These are phyloP conservation scores for Tolypocladium paradoxum DNA, from an alignment of 2,329 filamentous ascomycete species.

Conservation along the genomic window DNA sequence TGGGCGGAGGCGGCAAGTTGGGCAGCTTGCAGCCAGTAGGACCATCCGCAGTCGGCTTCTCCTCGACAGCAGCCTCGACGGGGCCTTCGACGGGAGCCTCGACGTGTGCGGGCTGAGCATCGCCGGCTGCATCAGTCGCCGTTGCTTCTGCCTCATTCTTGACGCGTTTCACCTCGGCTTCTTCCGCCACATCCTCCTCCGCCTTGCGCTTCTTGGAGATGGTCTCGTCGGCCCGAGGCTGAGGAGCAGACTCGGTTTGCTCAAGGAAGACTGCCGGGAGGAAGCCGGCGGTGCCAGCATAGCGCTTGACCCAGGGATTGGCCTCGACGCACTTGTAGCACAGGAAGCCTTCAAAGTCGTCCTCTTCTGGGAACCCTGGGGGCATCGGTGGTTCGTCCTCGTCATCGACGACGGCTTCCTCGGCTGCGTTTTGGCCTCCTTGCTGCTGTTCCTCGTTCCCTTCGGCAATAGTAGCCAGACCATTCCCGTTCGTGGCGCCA, in stretches of 20 bases:
- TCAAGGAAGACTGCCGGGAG: constrained; percentile 55
- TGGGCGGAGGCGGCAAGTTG: constrained; percentile 44
- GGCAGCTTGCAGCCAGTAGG: constrained; percentile 45
- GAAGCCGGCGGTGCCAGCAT: constrained; percentile 72
- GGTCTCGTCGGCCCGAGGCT: constrained; percentile 1
- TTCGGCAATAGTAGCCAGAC: constrained; percentile 40
- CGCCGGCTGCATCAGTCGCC: not conserved
- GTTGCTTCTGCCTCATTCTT: constrained; percentile 28
- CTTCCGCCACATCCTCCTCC: constrained; percentile 35
- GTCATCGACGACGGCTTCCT: constrained; percentile 28
- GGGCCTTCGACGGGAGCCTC: constrained; percentile 2
- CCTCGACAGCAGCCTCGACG: constrained; percentile 3
- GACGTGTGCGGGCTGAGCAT: not conserved
- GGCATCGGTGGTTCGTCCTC: constrained; percentile 60
- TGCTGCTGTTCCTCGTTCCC: constrained; percentile 26
- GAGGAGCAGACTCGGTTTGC: constrained; percentile 3
- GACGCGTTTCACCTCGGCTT: constrained; percentile 37
- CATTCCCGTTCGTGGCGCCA: constrained; percentile 6
- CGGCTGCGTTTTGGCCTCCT: constrained; percentile 7
- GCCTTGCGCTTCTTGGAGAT: constrained; percentile 56
- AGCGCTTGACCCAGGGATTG: constrained; percentile 83
- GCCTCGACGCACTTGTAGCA: constrained; percentile 90
- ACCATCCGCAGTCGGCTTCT: constrained; percentile 6
- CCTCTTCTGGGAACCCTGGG: constrained; percentile 77
- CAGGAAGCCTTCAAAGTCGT: constrained; percentile 80